A percentile compares a stretch with the other conserved stretches of the same genome.
Conservation (phyloP, 2,329 filamentous ascomycete species). For the Escovopsis sp. region DNA sequence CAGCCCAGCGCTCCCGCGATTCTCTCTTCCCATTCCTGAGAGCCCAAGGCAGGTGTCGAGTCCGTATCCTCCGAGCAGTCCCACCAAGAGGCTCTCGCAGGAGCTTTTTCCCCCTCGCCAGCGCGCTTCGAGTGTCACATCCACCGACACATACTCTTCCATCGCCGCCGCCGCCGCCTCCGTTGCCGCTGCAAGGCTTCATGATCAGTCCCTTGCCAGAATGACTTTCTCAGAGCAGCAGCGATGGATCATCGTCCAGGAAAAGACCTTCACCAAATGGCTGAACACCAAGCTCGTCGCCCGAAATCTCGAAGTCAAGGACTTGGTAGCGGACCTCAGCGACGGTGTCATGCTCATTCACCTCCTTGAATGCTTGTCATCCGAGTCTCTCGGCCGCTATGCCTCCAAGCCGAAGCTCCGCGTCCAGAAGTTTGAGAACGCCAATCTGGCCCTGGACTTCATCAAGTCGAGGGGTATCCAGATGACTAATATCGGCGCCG, state of each 20-base stretch:
- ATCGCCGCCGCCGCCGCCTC: constrained; percentile 19
- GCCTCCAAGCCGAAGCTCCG: constrained; percentile 90
- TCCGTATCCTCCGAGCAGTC: background rate
- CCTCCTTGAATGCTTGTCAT: constrained; percentile 87
- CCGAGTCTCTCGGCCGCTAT: constrained; percentile 91
- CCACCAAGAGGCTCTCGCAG: background rate
- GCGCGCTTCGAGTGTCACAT: constrained; percentile 16
- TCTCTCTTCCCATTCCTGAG: background rate
- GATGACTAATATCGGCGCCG: constrained; percentile 96
- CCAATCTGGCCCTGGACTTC: constrained; percentile 87
- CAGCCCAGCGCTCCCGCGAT: background rate
- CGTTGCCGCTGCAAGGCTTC: constrained; percentile 25
- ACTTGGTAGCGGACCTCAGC: constrained; percentile 78
- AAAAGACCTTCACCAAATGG: constrained; percentile 99
- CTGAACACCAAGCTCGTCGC: constrained; percentile 86
- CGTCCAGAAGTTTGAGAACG: constrained; percentile 96
- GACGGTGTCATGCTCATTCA: constrained; percentile 95
- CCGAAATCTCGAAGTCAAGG: constrained; percentile 65
- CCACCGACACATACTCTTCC: constrained; percentile 20
- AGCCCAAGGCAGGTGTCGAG: background rate
- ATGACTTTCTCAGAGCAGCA: constrained; percentile 53
- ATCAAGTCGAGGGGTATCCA: constrained; percentile 84
- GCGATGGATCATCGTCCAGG: constrained; percentile 67
- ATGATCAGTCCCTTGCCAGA: constrained; percentile 36
- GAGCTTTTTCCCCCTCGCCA: constrained; percentile 11